Evolutionary conservation across 2,329 filamentous ascomycete species (phyloP).

Genomic region (Diaporthe eres): DNA sequence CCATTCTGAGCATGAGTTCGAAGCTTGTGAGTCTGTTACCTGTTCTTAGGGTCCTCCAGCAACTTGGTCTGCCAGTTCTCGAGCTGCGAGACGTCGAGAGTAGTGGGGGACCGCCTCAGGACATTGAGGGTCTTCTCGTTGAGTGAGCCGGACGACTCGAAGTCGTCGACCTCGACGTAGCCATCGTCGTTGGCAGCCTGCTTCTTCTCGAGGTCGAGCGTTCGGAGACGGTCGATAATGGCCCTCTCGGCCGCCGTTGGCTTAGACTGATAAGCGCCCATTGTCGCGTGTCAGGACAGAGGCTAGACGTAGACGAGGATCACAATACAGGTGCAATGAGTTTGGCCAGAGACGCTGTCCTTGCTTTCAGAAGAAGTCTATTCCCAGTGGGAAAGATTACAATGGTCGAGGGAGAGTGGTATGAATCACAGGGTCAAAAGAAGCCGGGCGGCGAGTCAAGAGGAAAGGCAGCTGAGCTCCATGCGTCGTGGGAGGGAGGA

Average conservation of each 20-base stretch:
- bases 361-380: not conserved
- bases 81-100: slow-evolving; percentile 66
- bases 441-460: slow-evolving; percentile 8
- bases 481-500: not conserved
- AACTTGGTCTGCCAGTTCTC: slow-evolving; percentile 73
- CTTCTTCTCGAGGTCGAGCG: slow-evolving; percentile 56
- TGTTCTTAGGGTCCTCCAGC: slow-evolving; percentile 75
- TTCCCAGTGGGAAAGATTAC: not conserved
- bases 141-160: slow-evolving; percentile 42
- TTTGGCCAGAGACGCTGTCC: not conserved
- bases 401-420: too few species aligned
- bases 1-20: not conserved
- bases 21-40: slow-evolving; percentile 55
- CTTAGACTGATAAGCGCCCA: slow-evolving; percentile 63
- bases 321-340: not conserved
- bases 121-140: slow-evolving; percentile 52
- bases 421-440: not conserved
- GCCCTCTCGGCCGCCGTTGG: slow-evolving; percentile 57
- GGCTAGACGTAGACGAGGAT: not conserved
- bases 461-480: slow-evolving; percentile 8
- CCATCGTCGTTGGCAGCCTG: slow-evolving; percentile 59
- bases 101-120: slow-evolving; percentile 53
- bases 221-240: slow-evolving; percentile 59
- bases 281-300: slow-evolving; percentile 47
- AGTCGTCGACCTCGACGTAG: slow-evolving; percentile 64